These are phyloP conservation scores for Xylaria sp. DNA, from an alignment of 2,329 filamentous ascomycete species.

Conservation along the genomic window DNA sequence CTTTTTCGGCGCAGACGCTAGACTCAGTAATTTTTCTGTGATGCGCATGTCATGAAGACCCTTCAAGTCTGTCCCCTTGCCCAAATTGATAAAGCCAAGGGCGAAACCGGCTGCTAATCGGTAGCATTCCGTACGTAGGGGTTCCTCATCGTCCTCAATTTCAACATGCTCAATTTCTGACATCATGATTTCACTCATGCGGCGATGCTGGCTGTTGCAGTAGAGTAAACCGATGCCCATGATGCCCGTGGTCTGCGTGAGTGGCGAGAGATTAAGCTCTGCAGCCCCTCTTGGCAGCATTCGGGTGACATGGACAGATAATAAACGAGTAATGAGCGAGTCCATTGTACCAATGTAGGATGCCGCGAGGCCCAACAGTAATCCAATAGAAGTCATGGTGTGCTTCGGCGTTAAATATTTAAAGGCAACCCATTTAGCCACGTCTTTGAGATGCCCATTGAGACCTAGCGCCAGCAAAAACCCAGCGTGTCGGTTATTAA, in stretches of 20 bases:
- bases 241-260: slow-evolving; percentile 93
- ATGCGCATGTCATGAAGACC: slow-evolving; percentile 93
- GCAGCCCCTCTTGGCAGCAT: slow-evolving; percentile 93
- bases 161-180: slow-evolving; percentile 93
- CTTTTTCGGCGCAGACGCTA: slow-evolving; percentile 88
- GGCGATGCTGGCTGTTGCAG: slow-evolving; percentile 91
- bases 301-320: slow-evolving; percentile 94
- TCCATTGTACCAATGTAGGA: slow-evolving; percentile 98
- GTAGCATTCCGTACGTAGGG: slow-evolving; percentile 92
- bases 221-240: slow-evolving; percentile 97
- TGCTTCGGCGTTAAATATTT: slow-evolving; percentile 99
- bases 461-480: slow-evolving; percentile 89
- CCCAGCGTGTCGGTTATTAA: slow-evolving; percentile 95
- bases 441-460: slow-evolving; percentile 90
- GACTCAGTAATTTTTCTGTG: slow-evolving; percentile 82
- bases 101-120: slow-evolving; percentile 92
- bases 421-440: slow-evolving; percentile 98
- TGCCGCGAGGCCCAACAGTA: slow-evolving; percentile 89
- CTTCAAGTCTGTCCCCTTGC: slow-evolving; percentile 84
- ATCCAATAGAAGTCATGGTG: slow-evolving; percentile 96
- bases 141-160: slow-evolving; percentile 79
- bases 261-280: slow-evolving; percentile 88
- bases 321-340: slow-evolving; percentile 85
- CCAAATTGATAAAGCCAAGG: slow-evolving; percentile 91
- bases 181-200: slow-evolving; percentile 99